Percentiles rank a stretch among this genome's conserved stretches.
Evolutionary conservation across 345 rosid genomes (phyloP).

Genomic region (Rhodamnia argentea): DNA sequence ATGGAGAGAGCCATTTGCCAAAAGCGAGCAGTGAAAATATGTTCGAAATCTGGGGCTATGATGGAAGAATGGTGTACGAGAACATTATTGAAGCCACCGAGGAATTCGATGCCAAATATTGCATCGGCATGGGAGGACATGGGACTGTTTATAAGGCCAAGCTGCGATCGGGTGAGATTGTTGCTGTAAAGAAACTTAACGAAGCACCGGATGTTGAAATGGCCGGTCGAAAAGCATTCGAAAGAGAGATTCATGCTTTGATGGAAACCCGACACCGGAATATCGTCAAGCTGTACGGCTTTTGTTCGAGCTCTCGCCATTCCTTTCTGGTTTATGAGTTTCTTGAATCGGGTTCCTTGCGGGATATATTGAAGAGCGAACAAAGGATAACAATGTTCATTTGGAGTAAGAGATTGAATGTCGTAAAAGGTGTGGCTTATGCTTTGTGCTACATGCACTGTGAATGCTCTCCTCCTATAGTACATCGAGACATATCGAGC

Average conservation of each 20-base stretch:
- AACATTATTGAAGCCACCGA: constrained; percentile 14
- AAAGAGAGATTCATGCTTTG: constrained; percentile 18
- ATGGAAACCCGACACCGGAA: constrained; percentile 26
- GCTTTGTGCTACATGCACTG: constrained; percentile 1
- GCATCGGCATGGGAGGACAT: constrained; percentile 15
- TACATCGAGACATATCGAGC: constrained; percentile 4
- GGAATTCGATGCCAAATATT: constrained; percentile 6
- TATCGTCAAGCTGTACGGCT: constrained; percentile 19
- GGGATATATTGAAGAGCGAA: not conserved
- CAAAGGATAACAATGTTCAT: constrained; percentile 3
- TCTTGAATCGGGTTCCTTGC: constrained; percentile 16
- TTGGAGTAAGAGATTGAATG: constrained; percentile 12
- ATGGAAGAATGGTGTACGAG: constrained; percentile 11
- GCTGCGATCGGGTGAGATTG: not conserved
- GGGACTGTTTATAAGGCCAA: constrained; percentile 19
- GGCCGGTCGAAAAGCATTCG: constrained; percentile 4
- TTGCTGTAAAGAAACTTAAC: constrained; percentile 23
- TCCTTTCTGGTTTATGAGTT: constrained; percentile 27
- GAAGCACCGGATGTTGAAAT: not conserved
- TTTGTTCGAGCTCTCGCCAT: constrained; percentile 10
- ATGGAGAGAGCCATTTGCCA: not conserved
- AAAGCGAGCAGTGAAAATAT: not conserved
- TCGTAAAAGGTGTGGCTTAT: not conserved
- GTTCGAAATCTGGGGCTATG: not conserved
- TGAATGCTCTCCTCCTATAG: not conserved